Evolutionary conservation across 805 yeast species (phyloP).

Genomic region (Candida verbasci): DNA sequence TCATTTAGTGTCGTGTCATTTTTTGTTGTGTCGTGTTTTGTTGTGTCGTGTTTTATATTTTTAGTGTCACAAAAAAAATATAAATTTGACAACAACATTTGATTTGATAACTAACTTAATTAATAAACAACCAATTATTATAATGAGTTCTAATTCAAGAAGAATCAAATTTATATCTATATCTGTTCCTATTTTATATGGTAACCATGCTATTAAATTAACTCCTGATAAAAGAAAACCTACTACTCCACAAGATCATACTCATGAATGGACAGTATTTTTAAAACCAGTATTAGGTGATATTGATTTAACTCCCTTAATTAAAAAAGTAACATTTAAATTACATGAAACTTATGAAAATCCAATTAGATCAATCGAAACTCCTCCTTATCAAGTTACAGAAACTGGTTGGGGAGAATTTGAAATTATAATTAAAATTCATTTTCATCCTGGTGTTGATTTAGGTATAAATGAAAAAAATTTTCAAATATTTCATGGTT

Average conservation of each 20-base stretch:
- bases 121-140: too few species aligned
- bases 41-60: too few species aligned
- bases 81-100: too few species aligned
- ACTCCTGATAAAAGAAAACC: slow-evolving; percentile 35
- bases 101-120: too few species aligned
- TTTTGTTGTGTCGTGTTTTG: too few species aligned
- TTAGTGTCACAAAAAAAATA: too few species aligned
- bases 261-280: slow-evolving; percentile 94
- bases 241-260: slow-evolving; percentile 72
- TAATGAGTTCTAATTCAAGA: slow-evolving; percentile 17
- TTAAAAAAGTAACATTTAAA: slow-evolving; percentile 90
- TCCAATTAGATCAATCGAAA: slow-evolving; percentile 79
- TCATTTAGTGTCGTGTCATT: too few species aligned
- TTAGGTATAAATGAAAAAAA: slow-evolving; percentile 70
- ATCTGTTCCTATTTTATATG: slow-evolving; percentile 41
- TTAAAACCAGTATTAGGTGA: slow-evolving; percentile 68
- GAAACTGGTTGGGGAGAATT: slow-evolving; percentile 99
- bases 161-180: slow-evolving; percentile 31
- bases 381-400: slow-evolving; percentile 90
- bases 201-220: slow-evolving; percentile 35
- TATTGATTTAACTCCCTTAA: slow-evolving; percentile 73
- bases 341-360: slow-evolving; percentile 91
- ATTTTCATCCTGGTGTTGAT: slow-evolving; percentile 75
- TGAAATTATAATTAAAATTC: slow-evolving; percentile 83
- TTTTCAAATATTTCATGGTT: slow-evolving; percentile 78